These are phyloP conservation scores for Magnolia changhungtana DNA, from an alignment of 164 flowering plant genomes.

Conservation along the genomic window DNA sequence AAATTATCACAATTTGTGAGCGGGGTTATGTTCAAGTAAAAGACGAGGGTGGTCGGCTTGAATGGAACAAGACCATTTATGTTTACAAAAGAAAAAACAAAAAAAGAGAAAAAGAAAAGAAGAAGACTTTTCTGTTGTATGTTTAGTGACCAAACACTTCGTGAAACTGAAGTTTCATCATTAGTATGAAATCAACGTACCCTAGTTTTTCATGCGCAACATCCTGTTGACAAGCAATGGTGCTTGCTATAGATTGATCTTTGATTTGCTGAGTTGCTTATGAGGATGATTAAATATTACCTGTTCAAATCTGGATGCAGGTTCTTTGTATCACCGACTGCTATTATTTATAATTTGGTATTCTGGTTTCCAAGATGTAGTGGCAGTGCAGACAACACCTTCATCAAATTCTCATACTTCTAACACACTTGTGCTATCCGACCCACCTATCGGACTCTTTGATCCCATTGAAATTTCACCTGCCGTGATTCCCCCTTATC, in stretches of 20 bases:
- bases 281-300: background rate
- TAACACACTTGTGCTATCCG: constrained; percentile 36
- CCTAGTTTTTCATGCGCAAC: background rate
- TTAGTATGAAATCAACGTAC: background rate
- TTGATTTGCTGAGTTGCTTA: background rate
- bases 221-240: background rate
- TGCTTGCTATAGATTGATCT: background rate
- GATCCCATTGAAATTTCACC: constrained; percentile 90
- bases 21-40: too few species aligned
- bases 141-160: background rate
- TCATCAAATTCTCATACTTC: constrained; percentile 23
- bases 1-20: too few species aligned
- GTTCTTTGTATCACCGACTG: constrained; percentile 32
- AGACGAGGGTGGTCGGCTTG: background rate
- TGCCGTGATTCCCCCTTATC: constrained; percentile 64
- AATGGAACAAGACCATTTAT: background rate
- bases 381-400: constrained; percentile 23
- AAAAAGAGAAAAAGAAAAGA: too few species aligned
- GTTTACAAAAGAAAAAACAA: too few species aligned
- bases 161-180: background rate
- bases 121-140: background rate
- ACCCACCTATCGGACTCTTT: constrained; percentile 56
- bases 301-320: constrained; percentile 31
- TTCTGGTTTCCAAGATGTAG: constrained; percentile 33
- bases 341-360: constrained; percentile 47